These are phyloP conservation scores for Trypanosoma scelopori DNA, from an alignment of 208 protist species.

Conservation along the genomic window DNA sequence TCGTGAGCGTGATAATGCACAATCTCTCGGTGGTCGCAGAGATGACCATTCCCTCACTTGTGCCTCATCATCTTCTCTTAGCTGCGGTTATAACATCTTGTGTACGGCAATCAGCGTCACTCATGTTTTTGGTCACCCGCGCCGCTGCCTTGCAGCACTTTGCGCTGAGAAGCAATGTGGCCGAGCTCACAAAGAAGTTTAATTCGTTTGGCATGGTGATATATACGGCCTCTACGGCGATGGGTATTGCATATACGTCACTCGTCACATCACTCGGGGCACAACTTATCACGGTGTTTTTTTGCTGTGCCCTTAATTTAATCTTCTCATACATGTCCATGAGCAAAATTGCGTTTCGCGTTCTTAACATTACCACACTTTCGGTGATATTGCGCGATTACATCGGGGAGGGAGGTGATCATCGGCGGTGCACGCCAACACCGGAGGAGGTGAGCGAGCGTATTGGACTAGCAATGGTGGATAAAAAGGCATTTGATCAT, in stretches of 20 bases:
- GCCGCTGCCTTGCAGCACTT: constrained; percentile 83
- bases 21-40: constrained; percentile 78
- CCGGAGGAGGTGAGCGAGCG: constrained; percentile 56
- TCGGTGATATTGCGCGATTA: constrained; percentile 56
- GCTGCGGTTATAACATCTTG: constrained; percentile 71
- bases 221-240: constrained; percentile 70
- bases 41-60: constrained; percentile 70
- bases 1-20: constrained; percentile 74
- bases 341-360: constrained; percentile 69
- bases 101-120: constrained; percentile 76
- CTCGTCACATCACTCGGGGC: constrained; percentile 63
- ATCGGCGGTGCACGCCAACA: constrained; percentile 31
- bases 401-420: constrained; percentile 29
- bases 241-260: constrained; percentile 75
- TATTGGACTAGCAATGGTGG: constrained; percentile 38
- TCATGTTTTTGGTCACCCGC: constrained; percentile 85
- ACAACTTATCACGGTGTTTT: constrained; percentile 64
- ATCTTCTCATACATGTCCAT: constrained; percentile 60
- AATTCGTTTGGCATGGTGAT: constrained; percentile 86
- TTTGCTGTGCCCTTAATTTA: constrained; percentile 68
- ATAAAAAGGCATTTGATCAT: constrained; percentile 21
- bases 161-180: constrained; percentile 74
- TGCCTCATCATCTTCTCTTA: constrained; percentile 67
- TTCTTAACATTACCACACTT: constrained; percentile 75
- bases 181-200: constrained; percentile 88